phyloP scores from a whole-genome alignment of 2,329 filamentous ascomycete species.

The Verticillium nubilum region DNA sequence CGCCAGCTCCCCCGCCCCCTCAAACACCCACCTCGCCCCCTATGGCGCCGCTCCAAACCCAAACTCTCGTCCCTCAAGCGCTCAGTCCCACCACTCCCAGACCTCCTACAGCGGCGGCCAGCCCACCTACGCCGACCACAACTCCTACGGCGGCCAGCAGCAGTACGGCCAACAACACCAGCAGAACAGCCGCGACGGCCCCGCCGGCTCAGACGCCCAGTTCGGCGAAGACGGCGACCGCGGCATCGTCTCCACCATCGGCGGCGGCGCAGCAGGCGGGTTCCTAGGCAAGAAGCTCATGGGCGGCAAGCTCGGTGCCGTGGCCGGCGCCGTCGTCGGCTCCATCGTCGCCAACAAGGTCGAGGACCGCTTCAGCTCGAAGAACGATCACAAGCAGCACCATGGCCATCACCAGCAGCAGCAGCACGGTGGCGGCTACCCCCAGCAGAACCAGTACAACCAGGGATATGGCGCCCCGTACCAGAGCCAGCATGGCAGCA shows the following conservation, averaged over 20 bases:
- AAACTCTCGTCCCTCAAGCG: constrained; percentile 3
- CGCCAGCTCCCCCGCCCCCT: background rate
- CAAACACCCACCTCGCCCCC: constrained; percentile 1
- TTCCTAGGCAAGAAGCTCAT: constrained; percentile 49
- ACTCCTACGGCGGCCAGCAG: background rate
- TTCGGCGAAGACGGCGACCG: constrained; percentile 38
- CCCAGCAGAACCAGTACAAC: constrained; percentile 2
- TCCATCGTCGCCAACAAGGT: constrained; percentile 50
- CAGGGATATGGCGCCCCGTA: constrained; percentile 7
- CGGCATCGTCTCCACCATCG: constrained; percentile 47
- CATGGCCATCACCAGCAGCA: constrained; percentile 17
- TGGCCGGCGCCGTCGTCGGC: constrained; percentile 47
- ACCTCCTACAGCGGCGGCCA: constrained; percentile 3
- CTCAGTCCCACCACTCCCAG: constrained; percentile 4
- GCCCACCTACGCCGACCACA: background rate
- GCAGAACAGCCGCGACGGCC: constrained; percentile 1
- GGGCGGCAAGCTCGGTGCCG: constrained; percentile 45
- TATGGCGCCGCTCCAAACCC: background rate
- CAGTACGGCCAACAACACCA: background rate
- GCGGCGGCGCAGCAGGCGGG: constrained; percentile 48
- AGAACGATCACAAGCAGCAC: constrained; percentile 11
- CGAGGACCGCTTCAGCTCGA: constrained; percentile 34
- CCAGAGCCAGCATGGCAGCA: constrained; percentile 4
- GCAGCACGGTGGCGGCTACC: background rate
- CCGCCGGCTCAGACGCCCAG: constrained; percentile 10